phyloP scores from a whole-genome alignment of 805 yeast genomes.

The Barnettozyma sucrosica region DNA sequence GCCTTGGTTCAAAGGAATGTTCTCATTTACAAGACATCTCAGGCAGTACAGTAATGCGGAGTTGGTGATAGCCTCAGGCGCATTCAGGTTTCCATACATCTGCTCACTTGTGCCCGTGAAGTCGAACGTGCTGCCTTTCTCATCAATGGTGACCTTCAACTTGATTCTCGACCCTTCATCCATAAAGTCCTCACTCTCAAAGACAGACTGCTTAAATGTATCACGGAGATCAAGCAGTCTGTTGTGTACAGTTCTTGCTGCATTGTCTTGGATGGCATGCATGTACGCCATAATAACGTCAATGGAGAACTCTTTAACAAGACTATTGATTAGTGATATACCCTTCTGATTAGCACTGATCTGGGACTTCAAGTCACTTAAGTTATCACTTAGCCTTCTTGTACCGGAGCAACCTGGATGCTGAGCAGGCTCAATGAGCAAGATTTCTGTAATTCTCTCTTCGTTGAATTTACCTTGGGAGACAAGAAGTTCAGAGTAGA shows the following conservation, averaged over 20 bases:
- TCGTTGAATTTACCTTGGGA: conserved; percentile 70
- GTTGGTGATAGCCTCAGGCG: conserved; percentile 84
- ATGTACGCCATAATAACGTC: conserved; percentile 63
- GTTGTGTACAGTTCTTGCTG: conserved; percentile 62
- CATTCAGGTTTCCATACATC: conserved; percentile 84
- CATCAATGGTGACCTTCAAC: conserved; percentile 46
- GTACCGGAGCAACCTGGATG: conserved; percentile 88
- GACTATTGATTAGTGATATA: conserved; percentile 51
- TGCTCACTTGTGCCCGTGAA: conserved; percentile 86
- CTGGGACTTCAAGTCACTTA: conserved; percentile 81
- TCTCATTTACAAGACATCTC: conserved; percentile 77
- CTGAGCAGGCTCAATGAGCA: conserved; percentile 70
- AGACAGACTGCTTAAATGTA: conserved; percentile 32
- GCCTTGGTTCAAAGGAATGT: conserved; percentile 92
- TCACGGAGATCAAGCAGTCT: conserved; percentile 41
- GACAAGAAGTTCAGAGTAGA: conserved; percentile 71
- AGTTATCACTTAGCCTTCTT: conserved; percentile 73
- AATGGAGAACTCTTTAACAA: conserved; percentile 59
- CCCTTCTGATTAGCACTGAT: conserved; percentile 88
- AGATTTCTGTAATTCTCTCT: conserved; percentile 51
- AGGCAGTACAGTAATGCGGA: conserved; percentile 86
- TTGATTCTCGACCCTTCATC: conserved; percentile 76
- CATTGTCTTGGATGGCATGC: conserved; percentile 77
- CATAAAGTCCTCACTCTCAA: conserved; percentile 60
- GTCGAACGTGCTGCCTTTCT: conserved; percentile 63